Evolutionary conservation across 352 stramenopile species (phyloP), one percentile per base, ranked within the genome.

Genomic region (Phytophthora sansomeana): DNA sequence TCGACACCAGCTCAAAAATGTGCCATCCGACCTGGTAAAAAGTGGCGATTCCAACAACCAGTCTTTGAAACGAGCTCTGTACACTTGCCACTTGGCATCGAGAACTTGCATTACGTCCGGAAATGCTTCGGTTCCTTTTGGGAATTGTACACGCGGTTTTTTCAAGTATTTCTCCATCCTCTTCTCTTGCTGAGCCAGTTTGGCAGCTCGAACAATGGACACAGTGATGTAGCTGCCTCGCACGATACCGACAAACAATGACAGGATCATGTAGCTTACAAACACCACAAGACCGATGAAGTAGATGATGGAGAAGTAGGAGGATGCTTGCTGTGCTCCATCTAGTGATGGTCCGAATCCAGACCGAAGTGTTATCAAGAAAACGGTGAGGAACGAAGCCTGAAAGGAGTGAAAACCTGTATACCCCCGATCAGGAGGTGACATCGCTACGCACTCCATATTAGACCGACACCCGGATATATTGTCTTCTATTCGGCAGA

Each of bases 331-430:
- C 29, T 91, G 67, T 11, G 80, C 83, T 14, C 83, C 87, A 51
- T 95, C 87, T 3, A 95, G 77, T 1, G 83, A 70, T n/a, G 84
- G 67, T 0, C 87, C 87, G 57, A 95, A 95, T n/a, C 87, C 85
- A 0, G 87, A 86, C 0, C 87, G 82, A 29, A 91, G 62, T 0
- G 87, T 93, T 26, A 92, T 89, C 35, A 95, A 66, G 49, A 93
- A 95, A 3, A 93, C 73, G 0, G 87, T 95, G 8, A 91, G 57
- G 62, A 95, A 95, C 1, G 87, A 91, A 14, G 87, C 80, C 43
- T 95, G 65, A 55, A 95, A 95, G 24, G 87, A 91, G 51, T 95
- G 85, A 51, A 95, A 95, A 4, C 87, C 85, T 1, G 87, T 93
- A 59, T 87, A 89, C 2, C 87, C 87, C 47, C 78, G 78, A 55